Conservation (phyloP, 73 alveolate species). For the Paramecium biaurelia region DNA sequence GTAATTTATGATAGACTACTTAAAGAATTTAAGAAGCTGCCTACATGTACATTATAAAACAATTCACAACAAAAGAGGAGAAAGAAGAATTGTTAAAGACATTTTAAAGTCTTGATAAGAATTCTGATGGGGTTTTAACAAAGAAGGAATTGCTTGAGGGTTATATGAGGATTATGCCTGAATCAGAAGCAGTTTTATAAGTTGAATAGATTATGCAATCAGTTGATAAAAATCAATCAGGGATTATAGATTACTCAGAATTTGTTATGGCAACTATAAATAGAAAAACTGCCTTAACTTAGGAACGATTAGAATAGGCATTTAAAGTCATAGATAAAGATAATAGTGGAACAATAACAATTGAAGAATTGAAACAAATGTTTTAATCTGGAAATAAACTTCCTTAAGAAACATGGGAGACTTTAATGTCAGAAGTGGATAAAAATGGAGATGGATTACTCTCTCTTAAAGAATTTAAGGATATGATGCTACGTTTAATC, state of each 20-base stretch:
- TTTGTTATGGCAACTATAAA: conserved; percentile 68
- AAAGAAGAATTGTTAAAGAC: conserved; percentile 50
- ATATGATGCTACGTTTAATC: conserved; percentile 55
- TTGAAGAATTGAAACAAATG: conserved; percentile 74
- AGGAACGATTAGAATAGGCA: conserved; percentile 77
- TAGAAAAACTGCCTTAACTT: conserved; percentile 66
- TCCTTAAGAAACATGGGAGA: conserved; percentile 57
- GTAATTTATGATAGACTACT: conserved; percentile 8
- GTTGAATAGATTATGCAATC: conserved; percentile 71
- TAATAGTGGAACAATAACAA: conserved; percentile 75
- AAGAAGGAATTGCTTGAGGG: conserved; percentile 76
- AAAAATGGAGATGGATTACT: conserved; percentile 64
- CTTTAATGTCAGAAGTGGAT: conserved; percentile 59
- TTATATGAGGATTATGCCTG: conserved; percentile 58
- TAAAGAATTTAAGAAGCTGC: conserved; percentile 61
- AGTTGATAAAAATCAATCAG: conserved; percentile 43
- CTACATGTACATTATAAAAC: conserved; percentile 50
- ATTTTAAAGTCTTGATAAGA: conserved; percentile 54
- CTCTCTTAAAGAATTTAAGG: conserved; percentile 56
- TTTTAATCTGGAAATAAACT: conserved; percentile 28
- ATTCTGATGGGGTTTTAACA: conserved; percentile 64
- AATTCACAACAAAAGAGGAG: conserved; percentile 60
- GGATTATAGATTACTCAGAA: conserved; percentile 63
- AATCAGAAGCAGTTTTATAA: conserved; percentile 59
- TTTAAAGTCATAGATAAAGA: conserved; percentile 79